A percentile compares a stretch with the other conserved stretches of the same genome.
These are phyloP conservation scores for Ananas comosus DNA, from an alignment of 176 grass and related monocot species.

Conservation along the genomic window DNA sequence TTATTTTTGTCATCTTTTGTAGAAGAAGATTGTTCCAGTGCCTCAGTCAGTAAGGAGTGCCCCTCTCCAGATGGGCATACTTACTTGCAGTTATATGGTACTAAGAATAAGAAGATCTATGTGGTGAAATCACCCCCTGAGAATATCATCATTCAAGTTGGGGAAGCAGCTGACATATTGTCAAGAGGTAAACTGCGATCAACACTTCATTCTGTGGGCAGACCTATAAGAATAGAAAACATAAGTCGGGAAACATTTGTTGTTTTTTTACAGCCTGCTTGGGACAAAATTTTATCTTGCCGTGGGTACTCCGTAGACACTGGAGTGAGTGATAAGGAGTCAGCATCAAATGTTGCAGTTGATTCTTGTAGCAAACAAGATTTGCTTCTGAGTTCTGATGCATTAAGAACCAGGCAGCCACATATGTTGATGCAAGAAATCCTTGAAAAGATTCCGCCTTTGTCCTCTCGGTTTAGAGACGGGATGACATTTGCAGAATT, in stretches of 20 bases:
- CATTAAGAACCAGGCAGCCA: neutral
- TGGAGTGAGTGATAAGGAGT: conserved; percentile 27
- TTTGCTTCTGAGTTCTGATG: neutral
- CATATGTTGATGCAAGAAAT: conserved; percentile 35
- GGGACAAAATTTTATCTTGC: conserved; percentile 54
- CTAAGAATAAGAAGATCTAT: conserved; percentile 41
- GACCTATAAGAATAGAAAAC: conserved; percentile 28
- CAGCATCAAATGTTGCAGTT: neutral
- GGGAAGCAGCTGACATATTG: conserved; percentile 69
- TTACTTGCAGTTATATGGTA: conserved; percentile 57
- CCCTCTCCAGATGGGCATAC: conserved; percentile 41
- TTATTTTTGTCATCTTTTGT: conserved; percentile 38
- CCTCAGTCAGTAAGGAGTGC: conserved; percentile 26
- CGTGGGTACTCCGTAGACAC: conserved; percentile 14
- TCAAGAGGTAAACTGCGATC: conserved; percentile 66
- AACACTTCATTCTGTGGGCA: conserved; percentile 67
- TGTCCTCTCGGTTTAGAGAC: conserved; percentile 50
- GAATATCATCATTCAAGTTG: conserved; percentile 78
- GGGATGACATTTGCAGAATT: conserved; percentile 94
- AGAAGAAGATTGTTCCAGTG: conserved; percentile 20
- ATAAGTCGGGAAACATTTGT: conserved; percentile 80
- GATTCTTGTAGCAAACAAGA: conserved; percentile 6
- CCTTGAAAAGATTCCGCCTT: conserved; percentile 47
- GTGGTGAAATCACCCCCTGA: conserved; percentile 50
- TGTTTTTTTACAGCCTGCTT: conserved; percentile 78